Evolutionary conservation across 495 filamentous ascomycete genomes (phyloP).

Genomic region (Penicillium tannophilum): DNA sequence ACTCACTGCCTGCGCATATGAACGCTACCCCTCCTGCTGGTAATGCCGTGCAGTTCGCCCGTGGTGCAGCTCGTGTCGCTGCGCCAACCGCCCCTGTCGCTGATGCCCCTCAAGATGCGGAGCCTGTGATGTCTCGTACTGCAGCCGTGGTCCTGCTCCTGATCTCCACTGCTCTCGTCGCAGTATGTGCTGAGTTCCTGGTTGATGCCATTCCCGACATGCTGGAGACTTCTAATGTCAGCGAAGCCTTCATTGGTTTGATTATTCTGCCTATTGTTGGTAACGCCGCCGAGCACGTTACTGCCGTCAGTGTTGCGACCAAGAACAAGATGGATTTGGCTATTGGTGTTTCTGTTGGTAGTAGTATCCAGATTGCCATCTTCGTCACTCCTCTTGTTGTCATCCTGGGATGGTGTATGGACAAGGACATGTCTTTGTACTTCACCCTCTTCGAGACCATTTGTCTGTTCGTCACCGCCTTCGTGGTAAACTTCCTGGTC

Average conservation of each 20-base stretch:
- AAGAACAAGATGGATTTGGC: slow-evolving; percentile 98
- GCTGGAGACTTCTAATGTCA: slow-evolving; percentile 62
- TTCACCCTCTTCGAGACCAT: slow-evolving; percentile 94
- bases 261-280: slow-evolving; percentile 90
- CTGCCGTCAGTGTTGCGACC: slow-evolving; percentile 80
- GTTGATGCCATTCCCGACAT: slow-evolving; percentile 78
- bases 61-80: slow-evolving; percentile 39
- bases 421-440: slow-evolving; percentile 82
- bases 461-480: slow-evolving; percentile 79
- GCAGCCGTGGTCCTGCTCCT: slow-evolving; percentile 74
- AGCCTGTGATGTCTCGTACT: slow-evolving; percentile 68
- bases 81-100: slow-evolving; percentile 21
- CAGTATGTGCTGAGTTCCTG: slow-evolving; percentile 85
- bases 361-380: slow-evolving; percentile 81
- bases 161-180: slow-evolving; percentile 76
- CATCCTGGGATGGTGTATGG: slow-evolving; percentile 84
- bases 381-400: slow-evolving; percentile 90
- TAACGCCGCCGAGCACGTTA: slow-evolving; percentile 92
- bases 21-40: slow-evolving; percentile 29
- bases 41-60: slow-evolving; percentile 44
- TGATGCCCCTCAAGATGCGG: slow-evolving; percentile 39
- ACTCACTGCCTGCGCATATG: slow-evolving; percentile 74
- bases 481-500: slow-evolving; percentile 87
- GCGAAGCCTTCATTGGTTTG: slow-evolving; percentile 81
- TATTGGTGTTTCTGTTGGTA: slow-evolving; percentile 86